These are phyloP conservation scores for Ceratocystis papillata DNA, from an alignment of 2,329 filamentous ascomycete species.

Conservation along the genomic window DNA sequence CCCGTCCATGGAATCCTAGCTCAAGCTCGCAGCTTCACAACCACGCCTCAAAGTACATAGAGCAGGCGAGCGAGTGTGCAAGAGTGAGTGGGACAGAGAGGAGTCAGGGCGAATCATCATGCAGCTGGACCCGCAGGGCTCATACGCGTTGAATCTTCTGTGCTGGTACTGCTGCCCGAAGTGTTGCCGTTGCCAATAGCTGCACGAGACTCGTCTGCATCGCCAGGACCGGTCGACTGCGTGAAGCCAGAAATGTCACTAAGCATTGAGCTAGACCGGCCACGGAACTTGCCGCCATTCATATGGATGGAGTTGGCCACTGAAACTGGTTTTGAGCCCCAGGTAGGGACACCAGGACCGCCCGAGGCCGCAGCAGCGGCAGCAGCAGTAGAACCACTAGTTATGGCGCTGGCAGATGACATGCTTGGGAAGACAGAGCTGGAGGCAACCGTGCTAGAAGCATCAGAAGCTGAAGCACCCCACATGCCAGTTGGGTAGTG, in stretches of 20 bases:
- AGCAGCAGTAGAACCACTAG: not conserved
- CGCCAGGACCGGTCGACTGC: slow-evolving; percentile 46
- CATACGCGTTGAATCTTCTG: not conserved
- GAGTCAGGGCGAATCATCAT: not conserved
- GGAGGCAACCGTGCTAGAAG: not conserved
- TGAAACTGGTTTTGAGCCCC: not conserved
- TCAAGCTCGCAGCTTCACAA: not conserved
- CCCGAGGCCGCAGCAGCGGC: not conserved
- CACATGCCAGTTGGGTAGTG: slow-evolving; percentile 34
- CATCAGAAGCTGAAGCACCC: slow-evolving; percentile 25
- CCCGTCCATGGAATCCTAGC: not conserved
- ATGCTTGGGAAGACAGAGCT: not conserved
- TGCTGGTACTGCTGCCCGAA: slow-evolving; percentile 16
- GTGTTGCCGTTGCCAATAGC: slow-evolving; percentile 8
- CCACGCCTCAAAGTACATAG: not conserved
- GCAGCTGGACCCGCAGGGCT: slow-evolving; percentile 15
- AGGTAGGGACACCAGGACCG: not conserved
- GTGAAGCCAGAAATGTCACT: slow-evolving; percentile 58
- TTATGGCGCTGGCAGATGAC: not conserved
- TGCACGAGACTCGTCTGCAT: slow-evolving; percentile 9
- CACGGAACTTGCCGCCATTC: slow-evolving; percentile 37
- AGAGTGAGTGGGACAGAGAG: not conserved
- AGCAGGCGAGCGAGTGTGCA: not conserved
- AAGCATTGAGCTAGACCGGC: slow-evolving; percentile 56
- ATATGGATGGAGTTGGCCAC: not conserved